Base-by-base conservation (phyloP, 495 filamentous ascomycete genomes). In the Penicillium desertorum region DNA sequence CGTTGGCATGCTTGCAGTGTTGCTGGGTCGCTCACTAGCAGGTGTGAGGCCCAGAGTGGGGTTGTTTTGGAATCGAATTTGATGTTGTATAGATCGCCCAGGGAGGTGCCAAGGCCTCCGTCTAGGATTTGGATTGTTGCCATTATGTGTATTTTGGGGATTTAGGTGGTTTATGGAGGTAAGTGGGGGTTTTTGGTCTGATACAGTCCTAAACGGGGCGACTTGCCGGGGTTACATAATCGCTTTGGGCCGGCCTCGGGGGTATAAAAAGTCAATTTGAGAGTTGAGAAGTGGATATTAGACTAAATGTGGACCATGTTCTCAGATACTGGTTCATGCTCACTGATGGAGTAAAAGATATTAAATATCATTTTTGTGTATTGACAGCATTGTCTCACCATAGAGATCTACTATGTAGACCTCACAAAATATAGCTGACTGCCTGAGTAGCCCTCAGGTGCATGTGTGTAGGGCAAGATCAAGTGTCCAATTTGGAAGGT, bases 31-130 rank as follows among this genome's bases (percentile, higher is more conserved):
- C 71, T 66, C 51, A 87, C 56, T 11, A 89, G 76, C 19, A 86
- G 73, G 58, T 88, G 80, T 0, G 83, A 83, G 4, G 86, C 85
- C 86, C 86, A 89, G 27, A 88, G 75, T 1, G 86, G 86, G 1
- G 76, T 85, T 25, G 37, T 62, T n/a, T 60, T 57, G 39, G 58
- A 50, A 36, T 73, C 66, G 66, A 86, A 86, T 37, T 60, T 70
- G 51, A 76, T 67, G 30, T 68, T 62, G 61, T 83, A 79, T 16
- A 75, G 70, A 19, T 82, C 79, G 66, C 85, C 77, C 12, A 89
- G 83, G 16, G 85, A 81, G 20, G 86, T 88, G 17, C 86, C 86
- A 0, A 89, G 77, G 11, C 86, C 86, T 36, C 86, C 86, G 60
- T 88, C 86, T 22, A 88, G 79, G 53, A 88, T 65, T 16, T 73